A percentile compares a stretch with the other conserved stretches of the same genome.
These are phyloP conservation scores for Ustilago hordei DNA, from an alignment of 1,284 basidiomycete species.

Conservation along the genomic window DNA sequence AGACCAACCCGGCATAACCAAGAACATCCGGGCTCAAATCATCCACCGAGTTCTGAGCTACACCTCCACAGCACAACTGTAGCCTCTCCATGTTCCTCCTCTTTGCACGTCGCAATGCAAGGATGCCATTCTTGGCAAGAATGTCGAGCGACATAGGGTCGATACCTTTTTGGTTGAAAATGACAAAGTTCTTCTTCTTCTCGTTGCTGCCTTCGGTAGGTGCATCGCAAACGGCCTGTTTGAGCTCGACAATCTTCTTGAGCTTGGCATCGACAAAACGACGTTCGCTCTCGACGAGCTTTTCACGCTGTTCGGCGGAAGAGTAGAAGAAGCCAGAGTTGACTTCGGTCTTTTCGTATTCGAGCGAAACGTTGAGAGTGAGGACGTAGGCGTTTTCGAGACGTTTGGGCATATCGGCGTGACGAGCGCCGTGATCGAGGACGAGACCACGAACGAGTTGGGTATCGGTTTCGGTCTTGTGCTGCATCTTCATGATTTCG, in stretches of 20 bases:
- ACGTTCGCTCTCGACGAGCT: constrained; percentile 96
- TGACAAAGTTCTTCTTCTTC: constrained; percentile 85
- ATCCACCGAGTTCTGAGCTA: constrained; percentile 97
- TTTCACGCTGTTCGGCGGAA: constrained; percentile 96
- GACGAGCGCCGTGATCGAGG: constrained; percentile 90
- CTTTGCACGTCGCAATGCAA: constrained; percentile 94
- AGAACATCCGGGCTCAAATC: constrained; percentile 91
- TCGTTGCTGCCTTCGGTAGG: constrained; percentile 65
- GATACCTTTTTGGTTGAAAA: constrained; percentile 99
- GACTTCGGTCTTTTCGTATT: constrained; percentile 99
- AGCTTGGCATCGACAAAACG: constrained; percentile 93
- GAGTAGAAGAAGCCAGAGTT: constrained; percentile 99
- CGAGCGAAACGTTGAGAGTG: constrained; percentile 95
- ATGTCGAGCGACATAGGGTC: constrained; percentile 97
- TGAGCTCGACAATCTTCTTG: constrained; percentile 96
- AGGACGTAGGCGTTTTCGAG: constrained; percentile 96
- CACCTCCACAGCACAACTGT: constrained; percentile 87
- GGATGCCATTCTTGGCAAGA: constrained; percentile 94
- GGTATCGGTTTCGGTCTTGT: constrained; percentile 97
- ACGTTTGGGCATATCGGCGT: constrained; percentile 99
- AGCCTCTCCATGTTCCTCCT: constrained; percentile 74
- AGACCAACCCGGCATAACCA: constrained; percentile 97
- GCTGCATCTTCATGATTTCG: constrained; percentile 99
- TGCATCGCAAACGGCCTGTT: constrained; percentile 87
- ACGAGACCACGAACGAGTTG: constrained; percentile 94